These are phyloP conservation scores for Spathaspora sp. DNA, from an alignment of 1,139 yeast genomes.

Conservation along the genomic window DNA sequence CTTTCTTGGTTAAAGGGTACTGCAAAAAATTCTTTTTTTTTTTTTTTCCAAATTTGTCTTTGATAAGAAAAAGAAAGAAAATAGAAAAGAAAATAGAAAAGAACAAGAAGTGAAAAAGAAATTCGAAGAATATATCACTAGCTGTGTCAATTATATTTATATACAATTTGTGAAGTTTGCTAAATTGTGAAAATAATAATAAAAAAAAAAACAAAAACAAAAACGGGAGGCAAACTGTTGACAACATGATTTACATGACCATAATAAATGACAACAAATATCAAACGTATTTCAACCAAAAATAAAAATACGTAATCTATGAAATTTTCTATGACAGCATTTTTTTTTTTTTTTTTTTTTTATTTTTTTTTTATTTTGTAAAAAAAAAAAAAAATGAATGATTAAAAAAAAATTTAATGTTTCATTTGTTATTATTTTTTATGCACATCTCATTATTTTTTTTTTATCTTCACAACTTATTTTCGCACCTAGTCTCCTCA, in stretches of 20 bases:
- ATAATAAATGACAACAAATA: neutral
- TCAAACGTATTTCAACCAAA: neutral
- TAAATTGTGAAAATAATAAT: no score
- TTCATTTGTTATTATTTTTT: neutral
- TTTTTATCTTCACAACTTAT: no score
- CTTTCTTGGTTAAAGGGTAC: neutral
- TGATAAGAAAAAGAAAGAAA: slow-evolving; percentile 1
- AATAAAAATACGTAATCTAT: neutral
- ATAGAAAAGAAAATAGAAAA: neutral
- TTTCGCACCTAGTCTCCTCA: neutral
- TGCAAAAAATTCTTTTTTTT: no score
- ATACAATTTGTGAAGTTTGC: neutral
- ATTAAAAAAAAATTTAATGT: neutral
- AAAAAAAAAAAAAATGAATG: neutral
- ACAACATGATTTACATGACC: neutral
- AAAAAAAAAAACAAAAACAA: no score
- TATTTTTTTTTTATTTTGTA: no score
- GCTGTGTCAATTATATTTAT: neutral
- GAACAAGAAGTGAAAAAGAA: neutral
- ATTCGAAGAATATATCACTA: neutral
- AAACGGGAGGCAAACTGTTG: neutral
- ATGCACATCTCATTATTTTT: neutral
- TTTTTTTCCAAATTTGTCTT: neutral
- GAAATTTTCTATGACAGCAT: slow-evolving; percentile 1
- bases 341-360: no score